Evolutionary conservation across 495 filamentous ascomycete genomes (phyloP), one percentile per base, ranked within the genome.

Genomic region (Podospora didyma): DNA sequence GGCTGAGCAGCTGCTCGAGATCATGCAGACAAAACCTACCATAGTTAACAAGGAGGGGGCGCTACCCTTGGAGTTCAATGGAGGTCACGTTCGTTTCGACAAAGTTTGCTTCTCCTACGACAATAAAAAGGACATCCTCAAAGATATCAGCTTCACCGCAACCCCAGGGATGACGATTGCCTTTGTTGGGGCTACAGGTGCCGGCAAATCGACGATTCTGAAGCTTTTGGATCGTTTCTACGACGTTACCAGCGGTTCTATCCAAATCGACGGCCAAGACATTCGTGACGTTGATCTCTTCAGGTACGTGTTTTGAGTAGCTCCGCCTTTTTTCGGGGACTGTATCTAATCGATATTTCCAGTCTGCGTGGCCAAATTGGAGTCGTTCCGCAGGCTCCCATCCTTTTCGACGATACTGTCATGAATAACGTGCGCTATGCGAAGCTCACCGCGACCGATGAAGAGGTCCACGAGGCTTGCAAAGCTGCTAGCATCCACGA

Each of bases 391-490:
- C 83, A 86, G 71, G 80, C 86, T 37, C 80, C 88, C 0, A 74
- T 82, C 31, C 72, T 91, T 2, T 90, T 91, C 66, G 88, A 90
- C 62, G 79, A 83, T 53, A 84, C 86, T 1, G 81, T 92, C 48
- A 85, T 90, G 69, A 82, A 89, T 56, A 91, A 90, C 59, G 74
- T 93, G 34, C 78, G 81, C 48, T 91, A 90, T 59, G 86, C 84
- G 12, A 78, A 80, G 44, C 75, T 83, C 21, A 75, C 76, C 7
- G 84, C 83, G 11, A 79, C 74, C 0, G 81, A 86, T 49, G 77
- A 82, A 50, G 85, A 90, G 53, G 78, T 92, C 7, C 79, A 83
- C 59, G 80, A 84, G 48, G 89, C 87, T 24, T 91, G 87, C 68
- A 82, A 78, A 62, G 84, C 83, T 23, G 88, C 86, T 3, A 80